Base-by-base conservation (phyloP, 805 yeast genomes). In the Spencermartinsiella europaea region DNA sequence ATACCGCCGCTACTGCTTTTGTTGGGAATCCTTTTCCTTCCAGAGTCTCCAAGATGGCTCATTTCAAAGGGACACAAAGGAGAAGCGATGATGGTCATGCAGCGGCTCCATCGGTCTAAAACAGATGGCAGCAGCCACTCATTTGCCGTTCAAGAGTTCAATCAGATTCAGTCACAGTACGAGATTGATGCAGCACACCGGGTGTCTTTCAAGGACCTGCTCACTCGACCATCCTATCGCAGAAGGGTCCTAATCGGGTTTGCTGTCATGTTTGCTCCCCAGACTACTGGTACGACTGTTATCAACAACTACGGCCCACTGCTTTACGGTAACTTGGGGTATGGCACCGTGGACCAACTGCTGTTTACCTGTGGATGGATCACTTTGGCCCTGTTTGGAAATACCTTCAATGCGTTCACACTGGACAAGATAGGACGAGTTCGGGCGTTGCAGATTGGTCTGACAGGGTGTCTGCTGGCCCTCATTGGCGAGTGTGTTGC, bases 21-120 rank as follows among this genome's bases (percentile, higher is more conserved):
- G 79, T 83, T 38, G 21, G 33, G 19, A 69, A 79, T 43, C 87
- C 88, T 61, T 79, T 84, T 44, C 15, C 16, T 44, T 36, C 51
- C 51, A 3, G 51, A 47, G 36, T 38, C 45, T 14, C 51, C 51
- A 22, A 25, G 51, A 8, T 44, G 33, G 10, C 38, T 47, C 21
- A 40, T 36, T 15, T 27, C 19, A 5, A 34, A 19, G 34, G 47
- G 47, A 5, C 31, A 22, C 12, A 10, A 15, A 5, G 47, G 39
- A 19, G 42, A 44, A 25, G 51, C 51, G 5, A 22, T 39, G 46
- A 41, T 21, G 4, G 36, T 43, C 19, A 15, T 43, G 15, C 35
- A 43, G 19, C 5, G 41, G n/a, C 41, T 43, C 5, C 34, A 39
- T 12, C 36, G 34, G 19, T 40, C 35, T 15, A 21, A 15, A 15